Evolutionary conservation across 1,139 yeast genomes (phyloP).

Genomic region (Hansenula sp.): DNA sequence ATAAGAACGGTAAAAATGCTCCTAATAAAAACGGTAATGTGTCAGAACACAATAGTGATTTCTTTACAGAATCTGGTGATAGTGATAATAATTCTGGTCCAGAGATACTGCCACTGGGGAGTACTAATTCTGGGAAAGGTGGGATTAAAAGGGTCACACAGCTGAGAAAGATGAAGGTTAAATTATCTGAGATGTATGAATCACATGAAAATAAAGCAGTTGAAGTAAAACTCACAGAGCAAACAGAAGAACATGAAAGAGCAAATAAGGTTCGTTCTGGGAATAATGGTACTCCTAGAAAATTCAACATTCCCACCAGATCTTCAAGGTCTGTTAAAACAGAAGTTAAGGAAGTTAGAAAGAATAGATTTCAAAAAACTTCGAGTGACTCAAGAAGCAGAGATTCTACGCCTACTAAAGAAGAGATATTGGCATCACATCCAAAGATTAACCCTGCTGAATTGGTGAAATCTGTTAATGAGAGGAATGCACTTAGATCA

Average conservation of each 20-base stretch:
- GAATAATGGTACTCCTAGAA: no score
- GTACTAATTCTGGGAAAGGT: background rate
- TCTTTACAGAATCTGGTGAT: background rate
- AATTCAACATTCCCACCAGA: no score
- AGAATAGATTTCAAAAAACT: background rate
- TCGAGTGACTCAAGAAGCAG: background rate
- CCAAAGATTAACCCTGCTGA: background rate
- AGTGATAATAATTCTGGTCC: background rate
- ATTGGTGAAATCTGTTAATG: background rate
- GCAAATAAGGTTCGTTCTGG: no score
- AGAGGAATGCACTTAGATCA: background rate
- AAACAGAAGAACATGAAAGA: no score
- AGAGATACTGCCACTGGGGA: background rate
- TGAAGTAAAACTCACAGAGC: no score
- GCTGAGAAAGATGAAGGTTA: background rate
- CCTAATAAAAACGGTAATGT: no score
- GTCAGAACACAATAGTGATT: background rate
- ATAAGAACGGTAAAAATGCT: no score
- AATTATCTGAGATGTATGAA: background rate
- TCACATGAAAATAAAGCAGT: background rate
- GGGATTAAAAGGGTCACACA: background rate
- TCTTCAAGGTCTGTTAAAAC: no score
- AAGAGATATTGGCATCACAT: background rate
- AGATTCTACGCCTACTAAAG: background rate
- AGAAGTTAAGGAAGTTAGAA: background rate